Evolutionary conservation across 1,139 yeast genomes (phyloP).

Genomic region (Hyphopichia pseudoburtonii): DNA sequence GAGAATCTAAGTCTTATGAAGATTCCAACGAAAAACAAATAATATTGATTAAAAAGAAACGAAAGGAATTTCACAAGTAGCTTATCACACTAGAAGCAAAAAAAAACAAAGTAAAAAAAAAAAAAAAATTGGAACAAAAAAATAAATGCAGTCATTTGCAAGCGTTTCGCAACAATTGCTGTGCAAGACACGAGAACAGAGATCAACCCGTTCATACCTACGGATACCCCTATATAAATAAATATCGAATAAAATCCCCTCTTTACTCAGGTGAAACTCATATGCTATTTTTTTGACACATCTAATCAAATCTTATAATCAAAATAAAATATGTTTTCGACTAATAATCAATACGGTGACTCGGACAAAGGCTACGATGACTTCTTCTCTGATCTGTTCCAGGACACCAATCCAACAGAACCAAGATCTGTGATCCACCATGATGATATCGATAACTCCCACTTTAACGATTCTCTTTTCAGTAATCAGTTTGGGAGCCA

Average conservation of each 20-base stretch:
- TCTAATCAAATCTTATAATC: no score
- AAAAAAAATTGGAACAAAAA: neutral
- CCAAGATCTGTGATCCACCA: neutral
- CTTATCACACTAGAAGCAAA: neutral
- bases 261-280: no score
- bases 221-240: neutral
- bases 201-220: no score
- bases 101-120: neutral
- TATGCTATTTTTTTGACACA: no score
- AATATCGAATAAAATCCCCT: no score
- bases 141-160: no score
- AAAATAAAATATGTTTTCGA: neutral
- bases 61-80: neutral
- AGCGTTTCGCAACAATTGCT: slow-evolving; percentile 3
- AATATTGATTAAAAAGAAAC: no score
- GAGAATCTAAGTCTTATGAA: no score
- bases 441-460: neutral
- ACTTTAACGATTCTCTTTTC: no score
- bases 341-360: neutral
- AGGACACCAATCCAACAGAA: neutral
- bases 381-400: neutral
- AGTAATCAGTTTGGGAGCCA: slow-evolving; percentile 1
- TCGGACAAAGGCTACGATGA: neutral
- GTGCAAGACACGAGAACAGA: slow-evolving; percentile 2
- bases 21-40: no score